A percentile compares a stretch with the other conserved stretches of the same genome.
Evolutionary conservation across 331 rosid genomes (phyloP).

Genomic region (Quercus phellos): DNA sequence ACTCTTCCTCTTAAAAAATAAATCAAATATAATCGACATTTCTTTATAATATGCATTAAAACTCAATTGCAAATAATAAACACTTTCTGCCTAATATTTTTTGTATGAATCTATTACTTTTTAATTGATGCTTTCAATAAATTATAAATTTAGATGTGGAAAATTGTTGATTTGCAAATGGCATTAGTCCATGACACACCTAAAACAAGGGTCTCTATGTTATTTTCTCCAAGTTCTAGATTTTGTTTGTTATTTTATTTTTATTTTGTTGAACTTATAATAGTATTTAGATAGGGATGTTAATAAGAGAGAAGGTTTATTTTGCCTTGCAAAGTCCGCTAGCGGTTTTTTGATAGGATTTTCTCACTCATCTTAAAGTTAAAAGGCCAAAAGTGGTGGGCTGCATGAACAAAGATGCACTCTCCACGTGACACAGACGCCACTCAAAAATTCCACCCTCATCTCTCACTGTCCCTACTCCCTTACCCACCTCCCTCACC

Average conservation of each 20-base stretch:
- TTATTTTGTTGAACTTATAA: neutral
- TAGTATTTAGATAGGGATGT: conserved; percentile 6
- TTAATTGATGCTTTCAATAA: too few species aligned
- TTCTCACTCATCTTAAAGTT: conserved; percentile 23
- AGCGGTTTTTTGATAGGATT: conserved; percentile 21
- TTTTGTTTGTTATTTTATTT: neutral
- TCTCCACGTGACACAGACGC: conserved; percentile 42
- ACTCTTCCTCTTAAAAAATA: too few species aligned
- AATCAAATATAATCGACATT: too few species aligned
- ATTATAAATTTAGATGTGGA: too few species aligned
- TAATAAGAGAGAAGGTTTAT: neutral
- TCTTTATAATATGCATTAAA: too few species aligned
- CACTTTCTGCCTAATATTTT: too few species aligned
- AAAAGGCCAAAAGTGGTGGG: conserved; percentile 33
- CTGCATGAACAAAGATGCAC: conserved; percentile 47
- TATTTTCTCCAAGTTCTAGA: too few species aligned
- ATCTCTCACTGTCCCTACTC: neutral
- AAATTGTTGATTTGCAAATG: too few species aligned
- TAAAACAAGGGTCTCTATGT: too few species aligned
- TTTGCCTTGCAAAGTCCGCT: conserved; percentile 37
- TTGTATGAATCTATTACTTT: too few species aligned
- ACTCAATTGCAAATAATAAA: too few species aligned
- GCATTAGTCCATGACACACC: too few species aligned
- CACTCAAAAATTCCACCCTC: conserved; percentile 24
- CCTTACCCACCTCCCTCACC: neutral